These are phyloP conservation scores for Urtica urens DNA, from an alignment of 306 rosid species.

Conservation along the genomic window DNA sequence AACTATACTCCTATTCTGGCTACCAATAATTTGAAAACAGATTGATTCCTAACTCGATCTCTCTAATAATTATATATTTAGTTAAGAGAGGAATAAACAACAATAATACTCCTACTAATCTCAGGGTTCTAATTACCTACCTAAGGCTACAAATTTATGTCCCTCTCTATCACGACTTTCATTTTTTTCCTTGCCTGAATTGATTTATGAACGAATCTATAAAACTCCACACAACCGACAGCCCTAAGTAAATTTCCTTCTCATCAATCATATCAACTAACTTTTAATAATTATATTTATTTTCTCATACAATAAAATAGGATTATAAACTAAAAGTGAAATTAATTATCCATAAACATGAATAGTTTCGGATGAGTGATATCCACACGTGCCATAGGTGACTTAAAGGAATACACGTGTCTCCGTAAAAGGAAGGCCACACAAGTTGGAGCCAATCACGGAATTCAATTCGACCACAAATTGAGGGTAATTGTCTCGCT, in stretches of 20 bases:
- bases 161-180: conserved; percentile 25
- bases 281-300: background rate
- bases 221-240: conserved; percentile 27
- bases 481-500: conserved; percentile 14
- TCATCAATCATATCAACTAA: conserved; percentile 21
- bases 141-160: conserved; percentile 24
- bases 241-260: conserved; percentile 10
- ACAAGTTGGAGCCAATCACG: conserved; percentile 49
- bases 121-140: too few relatives aligned
- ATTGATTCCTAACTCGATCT: too few relatives aligned
- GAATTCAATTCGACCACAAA: conserved; percentile 26
- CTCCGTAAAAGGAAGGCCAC: conserved; percentile 3
- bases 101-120: conserved; percentile 8
- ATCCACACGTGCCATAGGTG: conserved; percentile 35
- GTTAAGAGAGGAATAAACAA: too few relatives aligned
- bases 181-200: conserved; percentile 22
- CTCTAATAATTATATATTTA: too few relatives aligned
- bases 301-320: background rate
- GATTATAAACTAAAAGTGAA: background rate
- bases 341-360: background rate
- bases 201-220: conserved; percentile 14
- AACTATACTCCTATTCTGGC: too few relatives aligned
- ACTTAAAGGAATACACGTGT: conserved; percentile 14
- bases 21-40: too few relatives aligned
- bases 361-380: conserved; percentile 12